A percentile compares a stretch with the other conserved stretches of the same genome.
These are phyloP conservation scores for Helenozyma rhizophorensis DNA, from an alignment of 805 yeast genomes.

Conservation along the genomic window DNA sequence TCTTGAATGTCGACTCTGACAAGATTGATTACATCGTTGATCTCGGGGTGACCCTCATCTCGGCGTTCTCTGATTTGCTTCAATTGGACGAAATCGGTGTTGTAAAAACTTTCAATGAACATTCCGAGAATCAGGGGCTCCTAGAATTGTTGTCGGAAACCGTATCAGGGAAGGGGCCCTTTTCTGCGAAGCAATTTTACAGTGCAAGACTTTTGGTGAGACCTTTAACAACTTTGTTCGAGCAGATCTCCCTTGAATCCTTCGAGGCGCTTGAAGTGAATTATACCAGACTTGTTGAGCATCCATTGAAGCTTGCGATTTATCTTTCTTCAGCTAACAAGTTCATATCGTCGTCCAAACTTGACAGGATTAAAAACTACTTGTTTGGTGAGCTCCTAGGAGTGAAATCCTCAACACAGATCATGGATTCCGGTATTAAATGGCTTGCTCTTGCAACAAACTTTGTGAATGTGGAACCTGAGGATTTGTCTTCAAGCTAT, in stretches of 20 bases:
- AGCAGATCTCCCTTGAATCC: conserved; percentile 14
- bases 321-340: conserved; percentile 30
- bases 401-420: conserved; percentile 34
- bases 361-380: conserved; percentile 53
- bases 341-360: conserved; percentile 33
- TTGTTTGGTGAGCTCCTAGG: conserved; percentile 67
- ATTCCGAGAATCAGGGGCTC: neutral
- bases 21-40: too few species aligned
- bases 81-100: neutral
- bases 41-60: neutral
- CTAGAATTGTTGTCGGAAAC: neutral
- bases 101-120: conserved; percentile 3
- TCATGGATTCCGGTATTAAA: conserved; percentile 40
- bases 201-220: conserved; percentile 21
- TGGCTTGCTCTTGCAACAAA: conserved; percentile 47
- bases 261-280: conserved; percentile 28
- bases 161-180: conserved; percentile 12
- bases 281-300: conserved; percentile 26
- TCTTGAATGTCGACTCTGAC: conserved; percentile 3
- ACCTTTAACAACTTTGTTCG: conserved; percentile 26
- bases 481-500: conserved; percentile 10
- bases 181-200: conserved; percentile 9
- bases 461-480: conserved; percentile 31
- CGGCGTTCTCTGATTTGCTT: neutral
- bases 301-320: conserved; percentile 28